Conservation (phyloP, 371 early-diverging fungal species). For the Apophysomyces trapeziformis region DNA sequence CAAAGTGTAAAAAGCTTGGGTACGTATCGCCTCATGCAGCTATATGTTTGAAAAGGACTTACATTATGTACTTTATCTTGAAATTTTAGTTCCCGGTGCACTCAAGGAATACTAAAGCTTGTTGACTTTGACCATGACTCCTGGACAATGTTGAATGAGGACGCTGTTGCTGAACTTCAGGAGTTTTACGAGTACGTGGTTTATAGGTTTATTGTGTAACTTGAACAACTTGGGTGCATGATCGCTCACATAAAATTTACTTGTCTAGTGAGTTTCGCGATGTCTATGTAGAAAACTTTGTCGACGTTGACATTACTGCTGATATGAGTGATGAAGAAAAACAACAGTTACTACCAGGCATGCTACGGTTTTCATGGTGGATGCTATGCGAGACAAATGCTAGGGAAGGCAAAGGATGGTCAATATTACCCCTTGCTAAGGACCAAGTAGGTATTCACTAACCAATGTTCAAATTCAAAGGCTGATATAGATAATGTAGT, state of each 20-base stretch:
- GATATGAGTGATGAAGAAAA: constrained; percentile 1
- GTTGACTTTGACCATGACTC: background rate
- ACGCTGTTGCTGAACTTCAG: background rate
- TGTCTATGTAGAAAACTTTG: background rate
- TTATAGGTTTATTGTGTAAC: background rate
- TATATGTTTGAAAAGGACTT: background rate
- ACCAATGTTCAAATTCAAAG: background rate
- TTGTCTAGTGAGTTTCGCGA: background rate
- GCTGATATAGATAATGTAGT: background rate
- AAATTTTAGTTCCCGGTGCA: background rate
- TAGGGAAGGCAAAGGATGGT: background rate
- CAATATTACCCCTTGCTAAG: background rate
- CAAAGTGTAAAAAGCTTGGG: background rate
- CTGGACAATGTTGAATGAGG: background rate
- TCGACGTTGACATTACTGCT: background rate
- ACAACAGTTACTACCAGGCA: background rate
- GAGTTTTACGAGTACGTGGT: background rate
- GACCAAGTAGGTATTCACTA: background rate
- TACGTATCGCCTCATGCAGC: background rate
- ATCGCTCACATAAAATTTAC: background rate
- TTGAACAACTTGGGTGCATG: background rate
- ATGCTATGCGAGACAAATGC: background rate
- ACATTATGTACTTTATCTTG: background rate
- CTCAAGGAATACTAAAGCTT: background rate
- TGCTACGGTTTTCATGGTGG: background rate